Base-by-base conservation (phyloP, 768 basidiomycete genomes). In the Coprinopsis marcescibilis region DNA sequence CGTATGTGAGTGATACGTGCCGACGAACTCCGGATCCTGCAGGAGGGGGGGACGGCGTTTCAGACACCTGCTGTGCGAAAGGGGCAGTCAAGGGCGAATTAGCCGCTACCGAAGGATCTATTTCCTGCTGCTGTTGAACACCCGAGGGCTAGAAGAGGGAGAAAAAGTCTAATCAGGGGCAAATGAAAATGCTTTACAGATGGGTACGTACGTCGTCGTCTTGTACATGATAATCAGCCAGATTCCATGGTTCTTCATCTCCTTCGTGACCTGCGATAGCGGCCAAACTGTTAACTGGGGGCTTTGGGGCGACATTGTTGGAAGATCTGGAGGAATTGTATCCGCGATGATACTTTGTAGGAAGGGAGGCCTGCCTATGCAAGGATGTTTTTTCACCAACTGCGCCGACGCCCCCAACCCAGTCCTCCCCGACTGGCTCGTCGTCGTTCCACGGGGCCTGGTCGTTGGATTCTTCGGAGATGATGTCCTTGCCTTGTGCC, bases 211-310 rank as follows among this genome's bases (percentile, higher is more conserved):
- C 88, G 65, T 87, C 85, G 25, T 86, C 85, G 43, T 82, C 83
- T 49, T 78, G 70, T 11, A 64, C 69, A 66, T 60, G 77, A 65
- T 64, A 71, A 26, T 72, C 76, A 32, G 80, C 79, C 34, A 73
- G 68, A 61, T 88, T 85, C 89, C 89, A 92, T 46, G 88, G 85
- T 53, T 90, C 89, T 60, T 92, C 89, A 50, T 89, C 89, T 55
- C 83, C 87, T 55, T 92, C 89, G 57, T 88, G 84, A 33, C 87
- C 88, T 43, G 85, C 81, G 64, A 92, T 91, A 45, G 85, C 85
- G 27, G 85, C 78, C 44, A 92, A 78, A 62, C 86, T 90, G 57
- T 89, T 90, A 64, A 90, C 69, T 23, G 48, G 30, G 19, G 78
- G 77, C 49, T 86, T 81, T 26, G 85, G 83, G 20, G 85, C 84